phyloP scores from a whole-genome alignment of 2,329 filamentous ascomycete species.

The Ceratocystis albifundus region DNA sequence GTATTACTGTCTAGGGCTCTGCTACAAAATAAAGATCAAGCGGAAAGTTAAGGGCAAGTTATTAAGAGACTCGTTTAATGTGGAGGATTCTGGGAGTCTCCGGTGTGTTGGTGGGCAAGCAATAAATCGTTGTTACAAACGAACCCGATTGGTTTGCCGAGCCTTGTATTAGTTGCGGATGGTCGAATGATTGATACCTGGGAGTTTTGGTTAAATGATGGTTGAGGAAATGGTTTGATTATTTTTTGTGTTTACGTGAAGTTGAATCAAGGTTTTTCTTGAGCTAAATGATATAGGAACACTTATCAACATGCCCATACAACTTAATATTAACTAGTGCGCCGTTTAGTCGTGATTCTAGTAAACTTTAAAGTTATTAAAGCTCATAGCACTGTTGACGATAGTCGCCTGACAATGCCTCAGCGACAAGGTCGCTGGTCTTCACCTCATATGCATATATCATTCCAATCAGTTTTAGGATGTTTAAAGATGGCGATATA shows the following conservation, averaged over 20 bases:
- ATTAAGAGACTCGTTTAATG: conserved; percentile 5
- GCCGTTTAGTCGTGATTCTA: neutral
- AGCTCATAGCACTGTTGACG: no score
- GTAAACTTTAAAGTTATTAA: no score
- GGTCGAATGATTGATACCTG: neutral
- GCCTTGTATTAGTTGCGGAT: neutral
- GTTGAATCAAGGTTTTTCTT: neutral
- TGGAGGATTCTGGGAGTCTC: neutral
- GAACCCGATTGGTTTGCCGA: neutral
- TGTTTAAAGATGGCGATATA: no score
- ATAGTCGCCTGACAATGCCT: no score
- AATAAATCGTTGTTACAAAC: neutral
- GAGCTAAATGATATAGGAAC: neutral
- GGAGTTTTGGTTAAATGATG: neutral
- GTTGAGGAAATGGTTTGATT: neutral
- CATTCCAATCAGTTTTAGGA: no score
- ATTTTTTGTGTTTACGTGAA: neutral
- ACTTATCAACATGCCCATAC: neutral
- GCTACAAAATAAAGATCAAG: neutral
- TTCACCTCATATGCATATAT: no score
- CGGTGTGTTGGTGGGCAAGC: neutral
- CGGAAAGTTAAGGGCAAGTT: neutral
- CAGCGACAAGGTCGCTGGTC: no score
- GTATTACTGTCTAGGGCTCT: neutral
- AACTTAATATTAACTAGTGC: no score